Percentiles rank a stretch among this genome's conserved stretches.
Conservation (phyloP, 129 eudicot species). For the Flaveria sonorensis region DNA sequence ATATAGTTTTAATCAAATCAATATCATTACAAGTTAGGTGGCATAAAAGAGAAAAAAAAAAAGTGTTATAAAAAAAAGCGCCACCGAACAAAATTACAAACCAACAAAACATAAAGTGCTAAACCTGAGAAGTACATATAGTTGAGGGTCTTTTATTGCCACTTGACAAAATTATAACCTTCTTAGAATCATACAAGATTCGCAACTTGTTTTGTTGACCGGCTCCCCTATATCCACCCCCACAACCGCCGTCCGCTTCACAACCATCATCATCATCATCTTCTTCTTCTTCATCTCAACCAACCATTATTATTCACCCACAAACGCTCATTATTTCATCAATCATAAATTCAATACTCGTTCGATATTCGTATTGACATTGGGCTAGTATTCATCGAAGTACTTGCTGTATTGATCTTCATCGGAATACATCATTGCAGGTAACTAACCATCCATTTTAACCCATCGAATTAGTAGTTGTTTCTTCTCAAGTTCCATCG, state of each 20-base stretch:
- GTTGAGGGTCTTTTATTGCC: not conserved
- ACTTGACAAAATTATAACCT: not conserved
- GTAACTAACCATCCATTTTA: not conserved
- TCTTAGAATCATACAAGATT: not conserved
- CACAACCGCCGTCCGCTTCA: slow-evolving; percentile 22
- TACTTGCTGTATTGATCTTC: slow-evolving; percentile 10
- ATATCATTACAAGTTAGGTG: too few relatives aligned
- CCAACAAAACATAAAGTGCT: not conserved
- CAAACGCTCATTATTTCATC: not conserved
- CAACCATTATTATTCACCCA: not conserved
- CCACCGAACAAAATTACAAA: not conserved
- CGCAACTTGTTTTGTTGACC: slow-evolving; percentile 12
- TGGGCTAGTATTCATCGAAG: not conserved
- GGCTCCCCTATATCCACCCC: slow-evolving; percentile 13
- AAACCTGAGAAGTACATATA: not conserved
- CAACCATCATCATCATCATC: not conserved
- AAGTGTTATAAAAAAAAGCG: not conserved
- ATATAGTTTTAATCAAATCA: too few relatives aligned
- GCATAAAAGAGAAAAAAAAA: too few relatives aligned
- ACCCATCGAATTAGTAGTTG: not conserved
- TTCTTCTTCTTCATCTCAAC: slow-evolving; percentile 12
- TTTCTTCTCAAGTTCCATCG: slow-evolving; percentile 5
- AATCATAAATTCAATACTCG: not conserved
- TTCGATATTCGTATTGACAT: slow-evolving; percentile 3
- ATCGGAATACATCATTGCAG: slow-evolving; percentile 15